These are phyloP conservation scores for Capronia epimyces DNA, from an alignment of 2,329 filamentous ascomycete species.

Conservation along the genomic window DNA sequence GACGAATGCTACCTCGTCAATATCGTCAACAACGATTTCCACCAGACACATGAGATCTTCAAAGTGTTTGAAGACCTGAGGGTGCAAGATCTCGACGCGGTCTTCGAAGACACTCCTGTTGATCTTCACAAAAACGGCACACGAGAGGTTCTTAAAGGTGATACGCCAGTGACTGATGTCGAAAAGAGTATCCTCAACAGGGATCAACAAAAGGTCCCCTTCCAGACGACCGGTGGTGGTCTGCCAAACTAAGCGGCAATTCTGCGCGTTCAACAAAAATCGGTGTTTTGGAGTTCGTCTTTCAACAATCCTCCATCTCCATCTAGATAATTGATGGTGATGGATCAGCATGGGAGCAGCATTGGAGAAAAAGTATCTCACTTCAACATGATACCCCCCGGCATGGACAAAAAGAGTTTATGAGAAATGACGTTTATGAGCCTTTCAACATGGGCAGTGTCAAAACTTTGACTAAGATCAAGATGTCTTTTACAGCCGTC, in stretches of 20 bases:
- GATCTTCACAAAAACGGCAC: conserved; percentile 13
- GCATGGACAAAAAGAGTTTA: conserved; percentile 10
- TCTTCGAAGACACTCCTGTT: conserved; percentile 21
- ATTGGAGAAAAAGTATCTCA: conserved; percentile 18
- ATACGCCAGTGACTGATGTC: conserved; percentile 8
- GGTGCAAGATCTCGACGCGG: conserved; percentile 59
- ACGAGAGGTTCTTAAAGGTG: conserved; percentile 18
- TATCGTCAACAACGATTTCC: conserved; percentile 98
- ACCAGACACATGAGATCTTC: conserved; percentile 74
- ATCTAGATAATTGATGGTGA: neutral
- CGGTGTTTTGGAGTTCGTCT: neutral
- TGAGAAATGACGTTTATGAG: conserved; percentile 18
- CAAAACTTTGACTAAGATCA: neutral
- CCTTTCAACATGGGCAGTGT: conserved; percentile 13
- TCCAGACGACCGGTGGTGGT: conserved; percentile 12
- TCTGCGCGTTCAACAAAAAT: neutral
- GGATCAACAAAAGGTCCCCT: conserved; percentile 16
- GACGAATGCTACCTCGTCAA: conserved; percentile 91
- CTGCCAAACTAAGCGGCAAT: conserved; percentile 6
- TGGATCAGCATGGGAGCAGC: neutral
- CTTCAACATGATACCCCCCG: conserved; percentile 27
- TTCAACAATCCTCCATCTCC: neutral
- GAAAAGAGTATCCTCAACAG: conserved; percentile 15
- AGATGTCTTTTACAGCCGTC: neutral
- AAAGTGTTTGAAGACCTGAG: conserved; percentile 73